These are phyloP conservation scores for Wickerhamiella cacticola DNA, from an alignment of 805 yeast genomes.

Conservation along the genomic window DNA sequence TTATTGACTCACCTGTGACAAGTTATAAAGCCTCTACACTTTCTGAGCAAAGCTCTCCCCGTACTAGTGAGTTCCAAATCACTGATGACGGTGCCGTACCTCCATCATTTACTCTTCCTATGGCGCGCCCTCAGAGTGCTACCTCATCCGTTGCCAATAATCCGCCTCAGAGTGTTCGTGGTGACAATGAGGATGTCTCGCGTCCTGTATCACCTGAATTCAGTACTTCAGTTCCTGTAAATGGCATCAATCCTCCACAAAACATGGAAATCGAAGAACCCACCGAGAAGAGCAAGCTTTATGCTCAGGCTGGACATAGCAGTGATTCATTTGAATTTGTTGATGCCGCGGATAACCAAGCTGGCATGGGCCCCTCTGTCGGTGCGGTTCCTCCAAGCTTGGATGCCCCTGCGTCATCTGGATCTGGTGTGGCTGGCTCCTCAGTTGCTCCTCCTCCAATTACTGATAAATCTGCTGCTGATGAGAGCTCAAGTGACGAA, in stretches of 20 bases:
- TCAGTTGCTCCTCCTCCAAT: not conserved
- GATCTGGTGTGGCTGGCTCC: not conserved
- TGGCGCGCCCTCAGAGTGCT: conserved; percentile 60
- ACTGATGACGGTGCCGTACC: conserved; percentile 15
- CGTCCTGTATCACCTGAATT: conserved; percentile 23
- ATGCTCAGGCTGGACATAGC: conserved; percentile 12
- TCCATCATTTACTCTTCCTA: conserved; percentile 33
- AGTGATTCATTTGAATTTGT: conserved; percentile 29
- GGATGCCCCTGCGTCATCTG: not conserved
- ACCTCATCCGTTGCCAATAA: conserved; percentile 88
- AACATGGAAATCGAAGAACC: conserved; percentile 9
- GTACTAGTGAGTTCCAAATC: conserved; percentile 14
- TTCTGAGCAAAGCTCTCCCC: conserved; percentile 11
- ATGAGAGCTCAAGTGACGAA: conserved; percentile 24
- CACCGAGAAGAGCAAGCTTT: conserved; percentile 6
- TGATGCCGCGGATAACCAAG: conserved; percentile 24
- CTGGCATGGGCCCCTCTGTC: not conserved
- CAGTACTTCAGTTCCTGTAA: conserved; percentile 21
- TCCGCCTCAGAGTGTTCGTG: conserved; percentile 82
- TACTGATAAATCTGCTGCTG: conserved; percentile 3
- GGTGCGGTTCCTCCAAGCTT: not conserved
- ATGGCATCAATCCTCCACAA: conserved; percentile 16
- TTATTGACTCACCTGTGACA: conserved; percentile 2
- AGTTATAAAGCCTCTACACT: conserved; percentile 11
- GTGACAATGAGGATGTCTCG: conserved; percentile 37